These are phyloP conservation scores for Daldinia eschscholtzii DNA, from an alignment of 2,329 filamentous ascomycete species.

Conservation along the genomic window DNA sequence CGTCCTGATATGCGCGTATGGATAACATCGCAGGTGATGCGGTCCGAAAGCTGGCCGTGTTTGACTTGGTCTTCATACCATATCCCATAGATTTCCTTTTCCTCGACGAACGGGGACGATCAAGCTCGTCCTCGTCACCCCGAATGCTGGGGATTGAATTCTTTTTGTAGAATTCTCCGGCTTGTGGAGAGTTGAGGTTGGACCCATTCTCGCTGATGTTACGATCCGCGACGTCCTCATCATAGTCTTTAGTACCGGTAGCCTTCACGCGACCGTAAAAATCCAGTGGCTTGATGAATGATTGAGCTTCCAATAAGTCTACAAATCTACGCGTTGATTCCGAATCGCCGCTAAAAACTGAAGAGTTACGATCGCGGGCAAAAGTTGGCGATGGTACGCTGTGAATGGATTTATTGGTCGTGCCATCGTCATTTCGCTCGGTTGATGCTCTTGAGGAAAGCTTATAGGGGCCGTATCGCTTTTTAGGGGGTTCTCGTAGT, in stretches of 20 bases:
- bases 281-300: slow-evolving; percentile 62
- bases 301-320: slow-evolving; percentile 70
- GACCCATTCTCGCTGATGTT: slow-evolving; percentile 62
- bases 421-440: slow-evolving; percentile 28
- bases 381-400: slow-evolving; percentile 44
- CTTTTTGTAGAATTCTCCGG: slow-evolving; percentile 55
- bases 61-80: slow-evolving; percentile 43
- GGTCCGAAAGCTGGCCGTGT: slow-evolving; percentile 23
- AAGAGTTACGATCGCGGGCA: slow-evolving; percentile 50
- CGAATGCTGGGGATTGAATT: slow-evolving; percentile 24
- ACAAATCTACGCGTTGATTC: slow-evolving; percentile 55
- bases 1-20: slow-evolving; percentile 32
- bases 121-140: slow-evolving; percentile 37
- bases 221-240: slow-evolving; percentile 74
- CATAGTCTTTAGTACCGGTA: slow-evolving; percentile 66
- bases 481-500: slow-evolving; percentile 41
- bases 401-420: slow-evolving; percentile 35
- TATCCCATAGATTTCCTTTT: slow-evolving; percentile 47
- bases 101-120: slow-evolving; percentile 30
- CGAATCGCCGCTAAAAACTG: slow-evolving; percentile 51
- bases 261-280: slow-evolving; percentile 64
- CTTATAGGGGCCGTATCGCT: slow-evolving; percentile 48
- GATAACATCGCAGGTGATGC: slow-evolving; percentile 40
- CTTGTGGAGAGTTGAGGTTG: slow-evolving; percentile 53
- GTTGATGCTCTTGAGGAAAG: slow-evolving; percentile 44